Evolutionary conservation across 2,329 filamentous ascomycete genomes (phyloP), one percentile per base, ranked within the genome.

Genomic region (Penicillium sp.): DNA sequence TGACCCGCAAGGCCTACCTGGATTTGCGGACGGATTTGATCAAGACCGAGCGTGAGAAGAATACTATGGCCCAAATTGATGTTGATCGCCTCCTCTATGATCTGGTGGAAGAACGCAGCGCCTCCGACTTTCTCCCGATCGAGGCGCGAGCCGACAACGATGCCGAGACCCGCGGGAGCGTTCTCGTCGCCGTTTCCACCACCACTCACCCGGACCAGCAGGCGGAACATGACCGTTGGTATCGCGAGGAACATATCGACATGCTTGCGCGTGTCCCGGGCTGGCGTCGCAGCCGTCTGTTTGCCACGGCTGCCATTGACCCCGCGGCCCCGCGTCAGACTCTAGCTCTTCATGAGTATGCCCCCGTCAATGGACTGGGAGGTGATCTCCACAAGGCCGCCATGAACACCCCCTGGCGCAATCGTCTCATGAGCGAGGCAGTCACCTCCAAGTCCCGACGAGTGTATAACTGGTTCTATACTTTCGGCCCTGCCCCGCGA

Each of bases 231-330:
- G 64, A 72, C 38, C 77, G 73, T 56, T 93, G 85, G 85, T 84
- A 85, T 56, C 66, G 75, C 18, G 77, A 88, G 44, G 85, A 92
- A 59, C 85, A 92, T 59, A 72, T 82, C 13, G 71, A 73, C 2
- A 75, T 88, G 74, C 59, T 93, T 41, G 70, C 80, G 44, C 82
- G 82, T 54, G 75, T 89, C 0, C 82, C 84, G 0, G 87, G 87
- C 3, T 94, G 86, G 85, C 66, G 84, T 42, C 78, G 86, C 25
- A 82, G 82, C 11, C 74, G 86, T 26, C 67, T 82, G 28, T 88
- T 82, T 62, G 74, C 76, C 41, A 84, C 82, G 2, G 81, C 80
- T 0, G 70, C 71, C 20, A 69, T 87, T 2, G 79, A 82, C 38
- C 68, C 74, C 14, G 67, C 69, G 12, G 71, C 73, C 14, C 64